phyloP scores from a whole-genome alignment of 2,329 filamentous ascomycete genomes.

The Aspergillus melleus region DNA sequence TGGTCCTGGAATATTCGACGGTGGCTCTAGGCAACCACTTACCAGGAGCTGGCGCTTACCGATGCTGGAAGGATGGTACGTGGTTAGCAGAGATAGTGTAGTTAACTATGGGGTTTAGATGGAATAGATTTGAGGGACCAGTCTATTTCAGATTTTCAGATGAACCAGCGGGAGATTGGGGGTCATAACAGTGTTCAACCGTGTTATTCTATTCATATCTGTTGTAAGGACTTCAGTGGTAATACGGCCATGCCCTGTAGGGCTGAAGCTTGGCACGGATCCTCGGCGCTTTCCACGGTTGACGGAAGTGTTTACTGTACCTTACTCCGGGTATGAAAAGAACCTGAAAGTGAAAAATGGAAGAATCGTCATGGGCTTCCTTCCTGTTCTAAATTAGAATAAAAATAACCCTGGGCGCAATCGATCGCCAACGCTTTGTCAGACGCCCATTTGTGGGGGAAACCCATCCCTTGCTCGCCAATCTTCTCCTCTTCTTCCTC shows the following conservation, averaged over 20 bases:
- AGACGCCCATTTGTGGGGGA: neutral
- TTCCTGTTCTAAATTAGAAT: too few species aligned
- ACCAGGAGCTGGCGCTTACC: neutral
- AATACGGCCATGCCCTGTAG: constrained; percentile 22
- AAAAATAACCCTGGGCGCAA: neutral
- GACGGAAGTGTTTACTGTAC: neutral
- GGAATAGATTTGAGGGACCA: too few species aligned
- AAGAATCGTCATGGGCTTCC: too few species aligned
- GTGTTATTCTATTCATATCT: too few species aligned
- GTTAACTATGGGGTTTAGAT: neutral
- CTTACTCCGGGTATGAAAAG: too few species aligned
- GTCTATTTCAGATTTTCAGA: too few species aligned
- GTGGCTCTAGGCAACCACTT: neutral
- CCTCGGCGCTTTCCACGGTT: constrained; percentile 4
- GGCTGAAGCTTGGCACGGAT: constrained; percentile 31
- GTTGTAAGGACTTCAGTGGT: too few species aligned
- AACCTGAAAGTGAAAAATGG: too few species aligned
- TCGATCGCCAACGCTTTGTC: neutral
- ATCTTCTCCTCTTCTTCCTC: neutral
- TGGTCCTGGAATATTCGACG: neutral
- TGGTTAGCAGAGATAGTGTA: neutral
- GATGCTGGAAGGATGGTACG: neutral
- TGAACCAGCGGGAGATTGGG: too few species aligned
- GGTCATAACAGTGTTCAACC: too few species aligned
- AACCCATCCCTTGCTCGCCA: neutral